A percentile compares a stretch with the other conserved stretches of the same genome.
Conservation (phyloP, 1,284 basidiomycete species). For the Nidula niveotomentosa region DNA sequence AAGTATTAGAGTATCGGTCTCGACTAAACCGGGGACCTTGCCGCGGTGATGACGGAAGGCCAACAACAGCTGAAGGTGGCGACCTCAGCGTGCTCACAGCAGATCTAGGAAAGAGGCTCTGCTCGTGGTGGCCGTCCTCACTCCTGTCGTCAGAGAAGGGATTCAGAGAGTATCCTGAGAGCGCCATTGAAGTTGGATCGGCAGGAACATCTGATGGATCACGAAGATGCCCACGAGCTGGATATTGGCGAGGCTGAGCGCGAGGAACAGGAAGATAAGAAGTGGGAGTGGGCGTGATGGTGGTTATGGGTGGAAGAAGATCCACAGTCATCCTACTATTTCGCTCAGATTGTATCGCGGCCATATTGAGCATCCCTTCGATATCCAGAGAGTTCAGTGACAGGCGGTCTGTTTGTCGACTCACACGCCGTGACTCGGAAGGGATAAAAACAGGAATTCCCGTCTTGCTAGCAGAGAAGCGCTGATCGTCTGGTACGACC, state of each 20-base stretch:
- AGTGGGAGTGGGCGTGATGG: conserved; percentile 4
- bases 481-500: conserved; percentile 21
- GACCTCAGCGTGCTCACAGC: background rate
- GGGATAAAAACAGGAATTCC: background rate
- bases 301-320: conserved; percentile 4
- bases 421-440: background rate
- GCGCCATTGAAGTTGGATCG: conserved; percentile 20
- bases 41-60: conserved; percentile 13
- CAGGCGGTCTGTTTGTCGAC: conserved; percentile 6
- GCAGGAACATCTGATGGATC: conserved; percentile 29
- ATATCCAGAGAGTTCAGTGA: conserved; percentile 42
- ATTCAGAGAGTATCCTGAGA: conserved; percentile 22
- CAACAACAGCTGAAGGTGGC: conserved; percentile 4
- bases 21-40: conserved; percentile 2
- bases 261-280: conserved; percentile 11
- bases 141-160: conserved; percentile 16
- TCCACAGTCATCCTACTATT: background rate
- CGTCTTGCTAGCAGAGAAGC: conserved; percentile 7
- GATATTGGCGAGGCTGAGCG: conserved; percentile 10
- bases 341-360: conserved; percentile 32
- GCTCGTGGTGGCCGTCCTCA: background rate
- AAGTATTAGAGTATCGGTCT: background rate
- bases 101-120: background rate
- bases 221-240: conserved; percentile 20
- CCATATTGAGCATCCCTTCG: conserved; percentile 53